A percentile compares a stretch with the other conserved stretches of the same genome.
phyloP scores from a whole-genome alignment of 208 protist genomes.

The Phytomonas francai region DNA sequence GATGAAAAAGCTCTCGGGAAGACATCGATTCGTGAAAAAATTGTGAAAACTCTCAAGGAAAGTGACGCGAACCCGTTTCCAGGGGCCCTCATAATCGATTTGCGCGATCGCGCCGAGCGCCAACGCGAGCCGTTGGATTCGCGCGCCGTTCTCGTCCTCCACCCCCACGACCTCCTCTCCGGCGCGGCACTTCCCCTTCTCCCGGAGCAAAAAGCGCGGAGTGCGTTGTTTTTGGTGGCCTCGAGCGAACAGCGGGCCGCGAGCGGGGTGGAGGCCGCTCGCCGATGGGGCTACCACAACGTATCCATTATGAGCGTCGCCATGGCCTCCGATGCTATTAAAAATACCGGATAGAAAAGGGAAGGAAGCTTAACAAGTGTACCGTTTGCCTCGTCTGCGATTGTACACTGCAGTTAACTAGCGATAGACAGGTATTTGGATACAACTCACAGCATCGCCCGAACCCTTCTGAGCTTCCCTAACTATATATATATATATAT shows the following conservation, averaged over 20 bases:
- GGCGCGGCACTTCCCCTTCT: constrained; percentile 63
- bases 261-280: constrained; percentile 42
- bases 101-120: constrained; percentile 40
- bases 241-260: constrained; percentile 36
- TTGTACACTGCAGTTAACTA: not conserved
- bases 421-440: not conserved
- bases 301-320: constrained; percentile 34
- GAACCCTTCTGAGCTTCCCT: not conserved
- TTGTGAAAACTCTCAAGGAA: constrained; percentile 10
- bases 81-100: constrained; percentile 56
- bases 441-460: not conserved
- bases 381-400: not conserved
- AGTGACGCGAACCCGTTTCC: not conserved
- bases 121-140: constrained; percentile 14
- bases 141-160: constrained; percentile 34
- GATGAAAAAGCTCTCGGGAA: constrained; percentile 1
- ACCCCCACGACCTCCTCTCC: constrained; percentile 74
- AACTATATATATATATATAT: too few species aligned
- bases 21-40: constrained; percentile 2
- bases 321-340: constrained; percentile 20
- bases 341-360: not conserved
- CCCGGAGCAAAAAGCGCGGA: constrained; percentile 25
- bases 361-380: not conserved
- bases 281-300: constrained; percentile 65
- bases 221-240: constrained; percentile 59